Evolutionary conservation across 2,329 filamentous ascomycete genomes (phyloP).

Genomic region (Hortaea werneckii): DNA sequence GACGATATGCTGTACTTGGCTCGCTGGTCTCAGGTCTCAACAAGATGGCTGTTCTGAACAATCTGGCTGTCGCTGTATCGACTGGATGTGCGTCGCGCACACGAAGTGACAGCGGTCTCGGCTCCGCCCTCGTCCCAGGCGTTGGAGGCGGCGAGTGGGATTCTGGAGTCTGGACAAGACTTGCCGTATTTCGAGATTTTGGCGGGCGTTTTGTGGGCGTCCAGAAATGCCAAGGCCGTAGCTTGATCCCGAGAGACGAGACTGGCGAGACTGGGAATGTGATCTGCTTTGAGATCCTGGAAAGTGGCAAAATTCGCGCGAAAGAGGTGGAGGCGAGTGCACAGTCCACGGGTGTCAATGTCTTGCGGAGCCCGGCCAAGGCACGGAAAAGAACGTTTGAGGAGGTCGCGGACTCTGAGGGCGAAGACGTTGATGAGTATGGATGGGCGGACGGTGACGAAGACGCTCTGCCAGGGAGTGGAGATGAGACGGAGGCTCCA

Average conservation of each 20-base stretch:
- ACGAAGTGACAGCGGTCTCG: conserved; percentile 39
- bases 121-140: conserved; percentile 63
- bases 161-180: conserved; percentile 58
- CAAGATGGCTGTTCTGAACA: conserved; percentile 62
- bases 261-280: conserved; percentile 32
- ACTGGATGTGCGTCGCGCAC: conserved; percentile 79
- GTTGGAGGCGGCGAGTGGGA: conserved; percentile 74
- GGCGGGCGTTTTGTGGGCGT: conserved; percentile 34
- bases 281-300: conserved; percentile 41
- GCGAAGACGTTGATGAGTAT: conserved; percentile 56
- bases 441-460: conserved; percentile 62
- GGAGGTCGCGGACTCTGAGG: conserved; percentile 50
- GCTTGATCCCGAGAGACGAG: conserved; percentile 22
- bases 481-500: background rate
- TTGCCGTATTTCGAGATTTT: conserved; percentile 72
- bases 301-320: conserved; percentile 30
- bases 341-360: background rate
- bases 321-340: background rate
- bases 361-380: conserved; percentile 6
- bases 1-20: conserved; percentile 53
- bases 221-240: conserved; percentile 34
- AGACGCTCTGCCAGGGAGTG: conserved; percentile 31
- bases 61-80: conserved; percentile 64
- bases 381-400: conserved; percentile 46
- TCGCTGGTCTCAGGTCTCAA: conserved; percentile 51